Evolutionary conservation across 2,329 filamentous ascomycete genomes (phyloP).

Genomic region (Fusarium sp.): DNA sequence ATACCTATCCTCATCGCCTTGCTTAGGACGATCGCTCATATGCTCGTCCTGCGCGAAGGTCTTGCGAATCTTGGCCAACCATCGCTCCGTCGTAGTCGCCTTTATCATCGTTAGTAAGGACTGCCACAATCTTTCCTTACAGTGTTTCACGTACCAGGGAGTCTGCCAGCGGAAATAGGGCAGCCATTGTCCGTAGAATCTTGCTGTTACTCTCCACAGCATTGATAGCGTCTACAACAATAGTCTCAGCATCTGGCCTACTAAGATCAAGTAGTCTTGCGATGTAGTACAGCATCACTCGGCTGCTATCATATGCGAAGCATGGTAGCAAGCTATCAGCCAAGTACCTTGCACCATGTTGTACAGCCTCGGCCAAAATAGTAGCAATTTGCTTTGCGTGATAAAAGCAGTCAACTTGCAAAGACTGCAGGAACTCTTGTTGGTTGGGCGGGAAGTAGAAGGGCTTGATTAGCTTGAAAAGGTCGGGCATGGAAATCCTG

Average conservation of each 20-base stretch:
- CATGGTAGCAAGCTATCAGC: slow-evolving; percentile 59
- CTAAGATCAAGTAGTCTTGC: slow-evolving; percentile 55
- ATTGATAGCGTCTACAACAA: slow-evolving; percentile 53
- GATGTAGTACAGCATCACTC: slow-evolving; percentile 61
- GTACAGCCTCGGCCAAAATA: slow-evolving; percentile 54
- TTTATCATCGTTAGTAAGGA: slow-evolving; percentile 24
- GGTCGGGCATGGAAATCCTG: slow-evolving; percentile 58
- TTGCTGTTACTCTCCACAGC: slow-evolving; percentile 55
- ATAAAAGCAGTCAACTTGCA: slow-evolving; percentile 53
- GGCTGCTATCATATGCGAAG: slow-evolving; percentile 60
- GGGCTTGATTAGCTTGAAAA: slow-evolving; percentile 57
- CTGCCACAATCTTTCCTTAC: too few species aligned
- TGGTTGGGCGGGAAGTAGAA: slow-evolving; percentile 55
- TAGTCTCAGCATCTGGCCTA: slow-evolving; percentile 50
- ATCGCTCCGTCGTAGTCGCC: slow-evolving; percentile 54
- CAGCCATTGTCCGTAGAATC: slow-evolving; percentile 52
- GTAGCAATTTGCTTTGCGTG: slow-evolving; percentile 53
- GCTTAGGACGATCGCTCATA: slow-evolving; percentile 41
- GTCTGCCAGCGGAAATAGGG: slow-evolving; percentile 54
- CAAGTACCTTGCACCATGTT: slow-evolving; percentile 54
- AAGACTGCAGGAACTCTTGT: slow-evolving; percentile 49
- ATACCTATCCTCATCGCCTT: slow-evolving; percentile 37
- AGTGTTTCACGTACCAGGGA: slow-evolving; percentile 49
- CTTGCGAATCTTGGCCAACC: slow-evolving; percentile 53
- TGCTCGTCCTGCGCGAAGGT: slow-evolving; percentile 44